Conservation (phyloP, 2,329 filamentous ascomycete genomes). For the Thielaviopsis populi region DNA sequence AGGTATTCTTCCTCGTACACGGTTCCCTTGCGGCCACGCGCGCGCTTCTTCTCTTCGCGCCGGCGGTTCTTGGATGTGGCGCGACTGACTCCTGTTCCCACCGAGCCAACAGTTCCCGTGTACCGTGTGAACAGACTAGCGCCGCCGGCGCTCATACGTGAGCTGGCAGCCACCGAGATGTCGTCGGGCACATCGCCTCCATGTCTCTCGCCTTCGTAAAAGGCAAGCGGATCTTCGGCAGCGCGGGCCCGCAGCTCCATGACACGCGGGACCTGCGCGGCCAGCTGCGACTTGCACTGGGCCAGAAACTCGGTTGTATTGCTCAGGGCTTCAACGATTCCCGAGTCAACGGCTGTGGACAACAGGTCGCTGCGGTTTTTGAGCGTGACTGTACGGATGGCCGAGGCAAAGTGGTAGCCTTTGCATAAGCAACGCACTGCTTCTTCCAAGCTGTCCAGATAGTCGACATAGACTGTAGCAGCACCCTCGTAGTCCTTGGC, state of each 20-base stretch:
- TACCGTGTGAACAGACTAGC: conserved; percentile 90
- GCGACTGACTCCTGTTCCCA: conserved; percentile 57
- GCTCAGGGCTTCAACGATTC: conserved; percentile 66
- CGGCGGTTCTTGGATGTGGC: conserved; percentile 77
- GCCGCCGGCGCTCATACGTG: conserved; percentile 56
- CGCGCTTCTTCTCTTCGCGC: conserved; percentile 87
- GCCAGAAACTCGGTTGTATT: conserved; percentile 80
- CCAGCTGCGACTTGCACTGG: conserved; percentile 76
- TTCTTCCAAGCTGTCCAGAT: conserved; percentile 55
- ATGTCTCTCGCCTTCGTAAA: conserved; percentile 64
- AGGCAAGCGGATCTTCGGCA: conserved; percentile 68
- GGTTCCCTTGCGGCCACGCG: conserved; percentile 85
- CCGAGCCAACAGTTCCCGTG: conserved; percentile 58
- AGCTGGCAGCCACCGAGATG: conserved; percentile 71
- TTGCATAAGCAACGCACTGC: conserved; percentile 71
- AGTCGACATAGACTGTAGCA: conserved; percentile 65
- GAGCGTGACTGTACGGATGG: conserved; percentile 59
- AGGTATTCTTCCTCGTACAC: conserved; percentile 98
- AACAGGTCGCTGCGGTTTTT: conserved; percentile 49
- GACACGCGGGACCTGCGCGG: conserved; percentile 73
- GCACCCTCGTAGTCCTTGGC: conserved; percentile 71
- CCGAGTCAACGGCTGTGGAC: conserved; percentile 53
- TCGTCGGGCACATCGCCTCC: conserved; percentile 75
- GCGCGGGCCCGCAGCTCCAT: conserved; percentile 69
- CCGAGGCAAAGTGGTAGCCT: conserved; percentile 75